Percentiles rank a stretch among this genome's conserved stretches.
Conservation (phyloP, 2,329 filamentous ascomycete species). For the Penicillium sp. region DNA sequence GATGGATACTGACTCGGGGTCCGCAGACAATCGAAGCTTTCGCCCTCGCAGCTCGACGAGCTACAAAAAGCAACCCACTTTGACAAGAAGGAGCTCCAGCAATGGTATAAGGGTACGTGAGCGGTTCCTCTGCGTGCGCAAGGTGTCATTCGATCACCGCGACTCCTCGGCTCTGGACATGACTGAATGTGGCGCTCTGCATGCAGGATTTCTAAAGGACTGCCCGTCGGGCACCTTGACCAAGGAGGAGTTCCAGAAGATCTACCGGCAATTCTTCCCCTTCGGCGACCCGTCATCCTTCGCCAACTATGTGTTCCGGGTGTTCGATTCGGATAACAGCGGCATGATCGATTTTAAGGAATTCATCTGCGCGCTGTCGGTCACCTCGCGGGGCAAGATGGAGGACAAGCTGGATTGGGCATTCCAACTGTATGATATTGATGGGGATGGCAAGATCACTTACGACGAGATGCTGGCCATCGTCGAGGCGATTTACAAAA, state of each 20-base stretch:
- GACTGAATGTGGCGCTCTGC: background rate
- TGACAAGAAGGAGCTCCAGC: slow-evolving; percentile 98
- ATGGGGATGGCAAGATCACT: slow-evolving; percentile 97
- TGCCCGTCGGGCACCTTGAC: slow-evolving; percentile 95
- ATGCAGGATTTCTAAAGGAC: slow-evolving; percentile 90
- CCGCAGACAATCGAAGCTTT: slow-evolving; percentile 92
- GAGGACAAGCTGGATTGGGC: slow-evolving; percentile 99
- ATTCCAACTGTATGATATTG: slow-evolving; percentile 98
- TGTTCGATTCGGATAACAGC: slow-evolving; percentile 96
- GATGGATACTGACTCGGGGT: slow-evolving; percentile 4
- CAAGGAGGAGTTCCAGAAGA: slow-evolving; percentile 99
- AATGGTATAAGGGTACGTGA: slow-evolving; percentile 96
- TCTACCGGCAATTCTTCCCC: slow-evolving; percentile 99
- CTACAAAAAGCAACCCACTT: slow-evolving; percentile 97
- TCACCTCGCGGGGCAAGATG: slow-evolving; percentile 97
- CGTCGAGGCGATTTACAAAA: slow-evolving; percentile 99
- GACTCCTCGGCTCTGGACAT: background rate
- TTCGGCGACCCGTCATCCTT: slow-evolving; percentile 97
- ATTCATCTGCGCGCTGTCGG: slow-evolving; percentile 96
- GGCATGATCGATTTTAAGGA: slow-evolving; percentile 99
- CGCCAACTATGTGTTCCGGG: slow-evolving; percentile 98
- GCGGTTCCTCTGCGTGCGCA: background rate
- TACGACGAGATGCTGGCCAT: slow-evolving; percentile 99
- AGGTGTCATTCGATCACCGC: slow-evolving; percentile 4
- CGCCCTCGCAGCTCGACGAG: slow-evolving; percentile 91